Evolutionary conservation across 2,329 filamentous ascomycete genomes (phyloP), one percentile per base, ranked within the genome.

Genomic region (Hirsutella minnesotensis): DNA sequence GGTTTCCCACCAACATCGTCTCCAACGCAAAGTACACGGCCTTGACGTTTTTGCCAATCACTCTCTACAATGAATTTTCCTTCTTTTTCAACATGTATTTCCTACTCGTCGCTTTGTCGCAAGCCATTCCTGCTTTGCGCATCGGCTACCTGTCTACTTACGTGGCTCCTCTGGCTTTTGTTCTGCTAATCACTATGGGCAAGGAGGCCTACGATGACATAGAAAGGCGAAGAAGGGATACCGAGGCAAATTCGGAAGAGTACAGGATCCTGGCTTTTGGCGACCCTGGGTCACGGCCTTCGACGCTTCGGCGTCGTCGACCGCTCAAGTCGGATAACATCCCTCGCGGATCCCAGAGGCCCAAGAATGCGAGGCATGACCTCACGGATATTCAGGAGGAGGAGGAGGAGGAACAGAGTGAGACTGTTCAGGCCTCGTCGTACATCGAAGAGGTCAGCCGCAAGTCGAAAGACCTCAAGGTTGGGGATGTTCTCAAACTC

Each of bases 41-140:
- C 1, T 83, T 89, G 69, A 95, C 85, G 41, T 98, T 98, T 63
- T 73, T 98, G 13, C 94, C 94, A 3, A 73, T 90, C 41, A 98
- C 92, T 0, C 70, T 98, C 19, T 98, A 95, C 65, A 96, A 96
- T 66, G 92, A 98, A 59, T 98, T 98, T 61, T 95, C 90, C 46
- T 98, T 96, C 69, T 98, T 98, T 67, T 95, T 98, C 73, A 98
- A 98, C 73, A 86, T 96, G 71, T 98, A 98, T 61, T 98, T 98
- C 61, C 71, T 98, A 44, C 79, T 96, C 21, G 92, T 98, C 40
- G 94, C 92, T 7, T 65, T 96, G 40, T 96, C 90, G 31, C 92
- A 98, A 64, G 81, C 87, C 36, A 89, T 98, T 55, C 89, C 88
- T 4, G 77, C 85, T 19, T 67, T 98, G 43, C 79, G 88, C 43